Percentiles rank a stretch among this genome's conserved stretches.
These are phyloP conservation scores for Pythium phragmiticola DNA, from an alignment of 352 stramenopile species.

Conservation along the genomic window DNA sequence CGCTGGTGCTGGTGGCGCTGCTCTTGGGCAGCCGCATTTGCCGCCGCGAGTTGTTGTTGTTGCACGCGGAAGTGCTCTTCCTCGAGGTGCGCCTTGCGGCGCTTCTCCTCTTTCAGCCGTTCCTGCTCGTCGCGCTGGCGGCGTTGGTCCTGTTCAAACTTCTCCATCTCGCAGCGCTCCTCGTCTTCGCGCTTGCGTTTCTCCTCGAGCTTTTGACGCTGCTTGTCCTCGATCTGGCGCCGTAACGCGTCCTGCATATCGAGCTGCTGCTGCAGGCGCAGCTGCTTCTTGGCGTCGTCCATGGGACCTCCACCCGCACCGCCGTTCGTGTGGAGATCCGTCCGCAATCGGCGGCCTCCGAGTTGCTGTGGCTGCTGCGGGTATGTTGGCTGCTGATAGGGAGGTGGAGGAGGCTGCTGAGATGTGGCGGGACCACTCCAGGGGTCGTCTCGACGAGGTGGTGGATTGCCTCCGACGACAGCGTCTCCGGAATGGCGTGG, in stretches of 20 bases:
- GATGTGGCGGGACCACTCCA: neutral
- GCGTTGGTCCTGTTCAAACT: slow-evolving; percentile 51
- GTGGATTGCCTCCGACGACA: neutral
- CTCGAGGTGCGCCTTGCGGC: slow-evolving; percentile 37
- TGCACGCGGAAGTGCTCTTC: slow-evolving; percentile 42
- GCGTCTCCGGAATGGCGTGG: neutral
- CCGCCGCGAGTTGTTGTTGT: slow-evolving; percentile 31
- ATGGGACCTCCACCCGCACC: neutral
- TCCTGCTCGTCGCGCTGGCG: slow-evolving; percentile 44
- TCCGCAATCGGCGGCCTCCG: slow-evolving; percentile 22
- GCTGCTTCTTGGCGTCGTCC: slow-evolving; percentile 12
- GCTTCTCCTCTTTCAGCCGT: slow-evolving; percentile 44
- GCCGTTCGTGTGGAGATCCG: slow-evolving; percentile 34
- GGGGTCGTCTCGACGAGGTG: neutral
- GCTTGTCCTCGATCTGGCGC: slow-evolving; percentile 64
- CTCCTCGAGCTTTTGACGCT: slow-evolving; percentile 53
- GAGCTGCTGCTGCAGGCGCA: slow-evolving; percentile 33
- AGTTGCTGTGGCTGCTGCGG: neutral
- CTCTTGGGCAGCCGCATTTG: slow-evolving; percentile 30
- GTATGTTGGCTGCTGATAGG: neutral
- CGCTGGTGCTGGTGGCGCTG: slow-evolving; percentile 21
- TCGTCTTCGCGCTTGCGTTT: slow-evolving; percentile 59
- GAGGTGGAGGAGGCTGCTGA: neutral
- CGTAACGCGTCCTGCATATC: slow-evolving; percentile 56
- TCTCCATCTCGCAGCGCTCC: slow-evolving; percentile 50